A percentile compares a stretch with the other conserved stretches of the same genome.
Conservation (phyloP, 1,284 basidiomycete species). For the Austroboletus rostrupii region DNA sequence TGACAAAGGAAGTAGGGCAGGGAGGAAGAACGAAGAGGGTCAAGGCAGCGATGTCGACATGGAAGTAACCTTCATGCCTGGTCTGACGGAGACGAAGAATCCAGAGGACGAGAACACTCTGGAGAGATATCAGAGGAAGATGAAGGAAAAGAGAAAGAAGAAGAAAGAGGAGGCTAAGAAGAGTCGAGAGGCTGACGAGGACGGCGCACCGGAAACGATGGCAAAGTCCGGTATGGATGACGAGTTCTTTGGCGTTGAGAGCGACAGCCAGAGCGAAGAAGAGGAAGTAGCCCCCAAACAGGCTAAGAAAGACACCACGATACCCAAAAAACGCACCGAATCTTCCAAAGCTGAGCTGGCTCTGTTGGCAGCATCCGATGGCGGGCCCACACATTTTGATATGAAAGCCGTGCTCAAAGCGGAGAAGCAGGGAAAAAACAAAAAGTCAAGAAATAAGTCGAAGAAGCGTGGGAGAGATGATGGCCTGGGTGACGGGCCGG, state of each 20-base stretch:
- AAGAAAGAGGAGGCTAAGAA: constrained; percentile 65
- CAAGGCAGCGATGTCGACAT: constrained; percentile 66
- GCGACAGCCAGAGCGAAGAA: constrained; percentile 40
- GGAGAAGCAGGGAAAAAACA: constrained; percentile 70
- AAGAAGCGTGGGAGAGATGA: constrained; percentile 44
- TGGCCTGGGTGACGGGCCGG: constrained; percentile 41
- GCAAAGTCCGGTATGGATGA: constrained; percentile 47
- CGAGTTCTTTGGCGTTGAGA: constrained; percentile 56
- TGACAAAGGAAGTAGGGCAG: constrained; percentile 11
- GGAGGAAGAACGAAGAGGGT: constrained; percentile 28
- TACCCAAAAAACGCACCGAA: constrained; percentile 7
- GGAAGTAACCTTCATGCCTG: constrained; percentile 92
- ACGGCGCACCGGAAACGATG: constrained; percentile 19
- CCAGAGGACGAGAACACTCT: constrained; percentile 78
- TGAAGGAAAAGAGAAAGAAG: constrained; percentile 80
- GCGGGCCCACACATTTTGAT: constrained; percentile 79
- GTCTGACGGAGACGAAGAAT: constrained; percentile 54
- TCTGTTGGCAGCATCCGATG: constrained; percentile 58
- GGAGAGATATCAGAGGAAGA: constrained; percentile 81
- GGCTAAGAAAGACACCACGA: constrained; percentile 22
- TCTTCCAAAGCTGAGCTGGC: constrained; percentile 54
- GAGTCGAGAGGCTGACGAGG: constrained; percentile 22
- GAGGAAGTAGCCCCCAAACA: constrained; percentile 15
- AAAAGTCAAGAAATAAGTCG: constrained; percentile 36
- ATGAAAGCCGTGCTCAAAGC: constrained; percentile 87